These are phyloP conservation scores for Pleurotus tuoliensis DNA, from an alignment of 768 basidiomycete genomes.

Conservation along the genomic window DNA sequence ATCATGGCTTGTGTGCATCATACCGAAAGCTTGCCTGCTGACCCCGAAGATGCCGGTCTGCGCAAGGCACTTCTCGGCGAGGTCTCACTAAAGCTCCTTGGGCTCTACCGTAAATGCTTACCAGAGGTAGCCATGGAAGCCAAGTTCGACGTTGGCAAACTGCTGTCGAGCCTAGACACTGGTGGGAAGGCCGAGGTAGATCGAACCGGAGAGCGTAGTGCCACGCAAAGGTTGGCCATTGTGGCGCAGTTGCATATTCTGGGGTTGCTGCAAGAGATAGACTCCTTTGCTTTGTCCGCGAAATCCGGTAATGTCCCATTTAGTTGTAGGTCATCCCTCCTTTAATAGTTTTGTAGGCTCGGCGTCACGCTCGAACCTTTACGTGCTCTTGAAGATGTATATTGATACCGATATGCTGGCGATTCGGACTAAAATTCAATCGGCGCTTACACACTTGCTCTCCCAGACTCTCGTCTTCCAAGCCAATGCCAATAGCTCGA, in stretches of 20 bases:
- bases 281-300: slow-evolving; percentile 75
- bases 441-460: slow-evolving; percentile 64
- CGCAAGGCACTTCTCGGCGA: slow-evolving; percentile 66
- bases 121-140: slow-evolving; percentile 74
- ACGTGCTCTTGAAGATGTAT: slow-evolving; percentile 68
- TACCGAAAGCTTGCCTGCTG: slow-evolving; percentile 14
- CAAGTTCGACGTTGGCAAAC: slow-evolving; percentile 82
- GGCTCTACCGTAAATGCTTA: slow-evolving; percentile 79
- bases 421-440: slow-evolving; percentile 41
- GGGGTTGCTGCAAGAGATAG: slow-evolving; percentile 67
- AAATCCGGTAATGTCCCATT: slow-evolving; percentile 52
- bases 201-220: slow-evolving; percentile 19
- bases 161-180: slow-evolving; percentile 33
- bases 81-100: slow-evolving; percentile 73
- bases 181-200: slow-evolving; percentile 16
- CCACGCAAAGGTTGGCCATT: slow-evolving; percentile 34
- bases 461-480: slow-evolving; percentile 76
- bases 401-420: slow-evolving; percentile 44
- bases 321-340: background rate
- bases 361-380: slow-evolving; percentile 60
- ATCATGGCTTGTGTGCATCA: slow-evolving; percentile 79
- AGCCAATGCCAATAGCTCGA: slow-evolving; percentile 45
- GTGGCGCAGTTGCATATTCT: slow-evolving; percentile 76
- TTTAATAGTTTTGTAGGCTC: slow-evolving; percentile 25
- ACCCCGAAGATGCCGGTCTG: slow-evolving; percentile 14